A percentile compares a stretch with the other conserved stretches of the same genome.
Conservation (phyloP, 2,329 filamentous ascomycete species). For the Ceratocystis destructans region DNA sequence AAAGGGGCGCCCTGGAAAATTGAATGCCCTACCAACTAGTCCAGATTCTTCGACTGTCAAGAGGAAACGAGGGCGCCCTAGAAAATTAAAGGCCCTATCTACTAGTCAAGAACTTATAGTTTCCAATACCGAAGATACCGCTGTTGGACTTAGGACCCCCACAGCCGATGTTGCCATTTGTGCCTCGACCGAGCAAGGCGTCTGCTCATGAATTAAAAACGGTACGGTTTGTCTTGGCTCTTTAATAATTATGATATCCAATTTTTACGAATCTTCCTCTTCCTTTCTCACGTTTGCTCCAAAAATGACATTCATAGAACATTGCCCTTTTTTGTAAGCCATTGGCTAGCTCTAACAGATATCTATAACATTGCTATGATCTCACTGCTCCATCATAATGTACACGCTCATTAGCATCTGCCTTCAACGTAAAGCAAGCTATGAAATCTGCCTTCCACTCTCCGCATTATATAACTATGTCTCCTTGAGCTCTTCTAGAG, state of each 20-base stretch:
- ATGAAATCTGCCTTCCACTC: background rate
- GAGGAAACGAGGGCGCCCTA: conserved; percentile 12
- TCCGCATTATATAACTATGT: background rate
- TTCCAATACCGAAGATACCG: background rate
- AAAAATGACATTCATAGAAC: background rate
- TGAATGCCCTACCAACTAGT: conserved; percentile 13
- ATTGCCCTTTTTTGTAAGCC: background rate
- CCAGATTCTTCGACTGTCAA: conserved; percentile 17
- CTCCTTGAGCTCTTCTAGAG: background rate
- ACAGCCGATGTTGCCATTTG: background rate
- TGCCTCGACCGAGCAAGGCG: background rate
- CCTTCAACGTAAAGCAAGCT: background rate
- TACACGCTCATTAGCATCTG: background rate
- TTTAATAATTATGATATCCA: background rate
- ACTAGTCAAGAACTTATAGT: conserved; percentile 9
- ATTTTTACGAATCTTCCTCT: background rate
- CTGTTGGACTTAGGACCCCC: background rate
- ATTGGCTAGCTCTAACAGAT: background rate
- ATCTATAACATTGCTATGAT: background rate
- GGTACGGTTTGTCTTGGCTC: background rate
- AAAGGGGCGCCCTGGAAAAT: conserved; percentile 11
- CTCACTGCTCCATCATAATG: background rate
- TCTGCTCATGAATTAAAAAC: background rate
- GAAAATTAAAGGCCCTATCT: conserved; percentile 16
- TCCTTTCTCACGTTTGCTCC: background rate